A percentile compares a stretch with the other conserved stretches of the same genome.
Evolutionary conservation across 345 rosid genomes (phyloP).

Genomic region (Tarenaya hassleriana): DNA sequence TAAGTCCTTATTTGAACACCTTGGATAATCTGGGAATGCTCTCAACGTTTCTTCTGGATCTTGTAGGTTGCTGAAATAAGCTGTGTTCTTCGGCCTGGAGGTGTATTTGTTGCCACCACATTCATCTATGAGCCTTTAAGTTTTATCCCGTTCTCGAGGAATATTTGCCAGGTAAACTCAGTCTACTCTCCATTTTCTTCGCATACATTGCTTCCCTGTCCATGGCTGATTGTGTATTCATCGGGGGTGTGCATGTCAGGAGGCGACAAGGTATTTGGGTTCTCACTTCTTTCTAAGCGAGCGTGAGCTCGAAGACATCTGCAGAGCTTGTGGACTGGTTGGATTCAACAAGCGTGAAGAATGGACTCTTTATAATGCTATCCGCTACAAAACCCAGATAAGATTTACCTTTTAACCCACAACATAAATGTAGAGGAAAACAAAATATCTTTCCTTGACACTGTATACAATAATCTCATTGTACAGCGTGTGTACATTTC

Average conservation of each 20-base stretch:
- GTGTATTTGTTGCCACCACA: slow-evolving; percentile 79
- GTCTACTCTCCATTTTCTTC: not conserved
- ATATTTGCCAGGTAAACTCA: slow-evolving; percentile 45
- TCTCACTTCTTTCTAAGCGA: slow-evolving; percentile 45
- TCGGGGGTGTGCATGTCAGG: no score
- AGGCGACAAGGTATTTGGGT: slow-evolving; percentile 41
- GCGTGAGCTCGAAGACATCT: slow-evolving; percentile 72
- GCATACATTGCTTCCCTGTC: no score
- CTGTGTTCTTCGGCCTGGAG: slow-evolving; percentile 80
- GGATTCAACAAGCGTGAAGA: slow-evolving; percentile 49
- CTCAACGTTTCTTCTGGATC: slow-evolving; percentile 9
- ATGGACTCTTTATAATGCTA: slow-evolving; percentile 59
- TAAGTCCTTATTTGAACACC: slow-evolving; percentile 35
- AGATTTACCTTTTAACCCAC: no score
- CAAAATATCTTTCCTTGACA: no score
- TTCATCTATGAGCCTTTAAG: slow-evolving; percentile 47
- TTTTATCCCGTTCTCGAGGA: slow-evolving; percentile 42
- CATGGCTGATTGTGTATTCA: not conserved
- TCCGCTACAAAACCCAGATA: slow-evolving; percentile 64
- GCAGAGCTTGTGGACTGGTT: slow-evolving; percentile 68
- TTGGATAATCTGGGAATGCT: not conserved
- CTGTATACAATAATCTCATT: not conserved
- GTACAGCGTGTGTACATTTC: slow-evolving; percentile 3
- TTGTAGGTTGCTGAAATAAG: slow-evolving; percentile 75
- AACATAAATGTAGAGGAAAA: no score